Percentiles rank a stretch among this genome's conserved stretches.
Conservation (phyloP, 2,329 filamentous ascomycete genomes). For the Rosellinia necatrix region DNA sequence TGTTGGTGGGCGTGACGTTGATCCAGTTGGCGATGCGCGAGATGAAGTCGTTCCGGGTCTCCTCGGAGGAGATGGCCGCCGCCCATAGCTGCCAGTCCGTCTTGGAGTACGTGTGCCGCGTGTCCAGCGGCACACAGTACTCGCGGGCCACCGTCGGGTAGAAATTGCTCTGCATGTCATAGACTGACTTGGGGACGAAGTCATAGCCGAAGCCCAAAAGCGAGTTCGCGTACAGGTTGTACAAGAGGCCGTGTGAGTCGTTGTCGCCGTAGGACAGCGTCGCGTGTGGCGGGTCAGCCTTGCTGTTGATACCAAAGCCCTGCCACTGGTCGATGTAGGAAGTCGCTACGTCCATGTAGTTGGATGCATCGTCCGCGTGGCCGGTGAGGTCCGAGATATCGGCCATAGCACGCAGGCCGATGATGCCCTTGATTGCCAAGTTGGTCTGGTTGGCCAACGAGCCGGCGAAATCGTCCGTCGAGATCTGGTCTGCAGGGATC, state of each 20-base stretch:
- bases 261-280: constrained; percentile 77
- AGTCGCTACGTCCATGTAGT: constrained; percentile 66
- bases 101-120: constrained; percentile 81
- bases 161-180: constrained; percentile 77
- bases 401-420: constrained; percentile 81
- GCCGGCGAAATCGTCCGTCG: constrained; percentile 84
- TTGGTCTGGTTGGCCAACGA: constrained; percentile 80
- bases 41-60: constrained; percentile 69
- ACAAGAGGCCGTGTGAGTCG: constrained; percentile 62
- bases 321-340: constrained; percentile 77
- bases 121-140: constrained; percentile 84
- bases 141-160: constrained; percentile 73
- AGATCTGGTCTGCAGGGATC: constrained; percentile 76
- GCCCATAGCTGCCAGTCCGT: constrained; percentile 86
- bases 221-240: constrained; percentile 82
- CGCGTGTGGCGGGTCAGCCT: constrained; percentile 65
- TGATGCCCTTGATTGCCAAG: constrained; percentile 80
- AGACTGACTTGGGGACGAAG: constrained; percentile 74
- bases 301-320: constrained; percentile 68
- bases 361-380: constrained; percentile 58
- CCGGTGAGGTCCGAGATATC: constrained; percentile 68
- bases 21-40: constrained; percentile 74
- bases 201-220: constrained; percentile 69
- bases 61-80: constrained; percentile 70
- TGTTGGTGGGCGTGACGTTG: constrained; percentile 71